These are phyloP conservation scores for Penicillium psychrosexuale DNA, from an alignment of 2,329 filamentous ascomycete species.

Conservation along the genomic window DNA sequence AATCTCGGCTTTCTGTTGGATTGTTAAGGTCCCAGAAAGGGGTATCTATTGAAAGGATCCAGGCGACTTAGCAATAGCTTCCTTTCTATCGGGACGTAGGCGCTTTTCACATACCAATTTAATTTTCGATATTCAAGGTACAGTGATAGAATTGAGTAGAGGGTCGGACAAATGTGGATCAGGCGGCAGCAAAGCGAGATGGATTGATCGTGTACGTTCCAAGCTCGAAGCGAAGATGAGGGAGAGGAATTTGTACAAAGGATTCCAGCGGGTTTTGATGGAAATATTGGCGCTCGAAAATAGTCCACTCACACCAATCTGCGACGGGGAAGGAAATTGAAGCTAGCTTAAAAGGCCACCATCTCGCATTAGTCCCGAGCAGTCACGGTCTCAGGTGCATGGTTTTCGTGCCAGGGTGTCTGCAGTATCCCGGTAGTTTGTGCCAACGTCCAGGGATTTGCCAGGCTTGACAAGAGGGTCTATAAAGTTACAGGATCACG, in stretches of 20 bases:
- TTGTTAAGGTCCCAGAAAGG: not conserved
- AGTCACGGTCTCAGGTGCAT: conserved; percentile 24
- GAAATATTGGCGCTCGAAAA: conserved; percentile 13
- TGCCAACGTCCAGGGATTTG: conserved; percentile 19
- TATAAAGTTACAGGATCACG: conserved; percentile 12
- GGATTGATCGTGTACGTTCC: not conserved
- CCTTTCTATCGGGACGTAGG: not conserved
- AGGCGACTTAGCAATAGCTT: conserved; percentile 3
- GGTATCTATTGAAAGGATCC: not conserved
- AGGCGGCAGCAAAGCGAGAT: not conserved
- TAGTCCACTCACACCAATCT: conserved; percentile 17
- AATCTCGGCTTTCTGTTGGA: not conserved
- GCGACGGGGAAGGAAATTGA: conserved; percentile 12
- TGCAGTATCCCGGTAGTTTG: conserved; percentile 28
- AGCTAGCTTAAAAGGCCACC: conserved; percentile 24
- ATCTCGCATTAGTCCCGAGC: conserved; percentile 28
- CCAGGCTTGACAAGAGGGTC: conserved; percentile 5
- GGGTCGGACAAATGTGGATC: not conserved
- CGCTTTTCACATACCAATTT: conserved; percentile 1
- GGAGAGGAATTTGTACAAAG: not conserved
- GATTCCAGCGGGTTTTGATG: not conserved
- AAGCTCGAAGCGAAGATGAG: not conserved
- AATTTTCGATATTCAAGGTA: too few species aligned
- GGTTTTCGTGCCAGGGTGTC: conserved; percentile 28
- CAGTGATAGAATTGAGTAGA: not conserved